Evolutionary conservation across 352 stramenopile genomes (phyloP), one percentile per base, ranked within the genome.

Genomic region (Globisporangium alternatum): DNA sequence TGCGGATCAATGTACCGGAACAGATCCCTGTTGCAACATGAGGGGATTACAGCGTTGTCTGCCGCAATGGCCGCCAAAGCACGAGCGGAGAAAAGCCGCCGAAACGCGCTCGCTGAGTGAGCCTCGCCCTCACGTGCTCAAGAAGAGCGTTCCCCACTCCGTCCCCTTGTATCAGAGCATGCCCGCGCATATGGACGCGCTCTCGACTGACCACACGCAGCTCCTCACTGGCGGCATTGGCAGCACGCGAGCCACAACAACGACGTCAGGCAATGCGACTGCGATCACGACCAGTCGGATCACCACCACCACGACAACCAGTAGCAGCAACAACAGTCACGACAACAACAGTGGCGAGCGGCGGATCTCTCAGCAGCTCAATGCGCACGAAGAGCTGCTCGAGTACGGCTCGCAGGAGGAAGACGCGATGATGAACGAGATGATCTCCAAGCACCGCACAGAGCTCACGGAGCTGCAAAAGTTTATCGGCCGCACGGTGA

Each of bases 381-480:
- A 54, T 35, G 48, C 5, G 5, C n/a, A 64, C 13, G 43, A 60
- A n/a, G 35, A 69, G 19, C 25, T 60, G 25, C 28, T 17, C 12
- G 51, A 43, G n/a, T 67, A 59, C 51, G 51, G 51, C 33, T 47
- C 53, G 19, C 59, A 68, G 35, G 77, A 83, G 35, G 70, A 83
- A 60, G 77, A 86, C 57, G 75, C 71, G 57, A 67, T 65, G 15
- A 68, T 86, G 58, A 82, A 86, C 64, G 77, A 78, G 51, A 75
- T 77, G 64, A 81, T 86, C 66, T 74, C 65, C 56, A 86, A 86
- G 68, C 71, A 77, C 49, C 77, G 75, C 17, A 76, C 69, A 15
- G 77, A 85, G 68, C 72, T 85, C 21, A 77, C 77, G 13, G 66
- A 86, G 65, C 62, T 86, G 52, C 75, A 82, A 51, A 69, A 81